Evolutionary conservation across 192 early-diverging fungal species (phyloP).

Genomic region (Chytriomyces sp.): DNA sequence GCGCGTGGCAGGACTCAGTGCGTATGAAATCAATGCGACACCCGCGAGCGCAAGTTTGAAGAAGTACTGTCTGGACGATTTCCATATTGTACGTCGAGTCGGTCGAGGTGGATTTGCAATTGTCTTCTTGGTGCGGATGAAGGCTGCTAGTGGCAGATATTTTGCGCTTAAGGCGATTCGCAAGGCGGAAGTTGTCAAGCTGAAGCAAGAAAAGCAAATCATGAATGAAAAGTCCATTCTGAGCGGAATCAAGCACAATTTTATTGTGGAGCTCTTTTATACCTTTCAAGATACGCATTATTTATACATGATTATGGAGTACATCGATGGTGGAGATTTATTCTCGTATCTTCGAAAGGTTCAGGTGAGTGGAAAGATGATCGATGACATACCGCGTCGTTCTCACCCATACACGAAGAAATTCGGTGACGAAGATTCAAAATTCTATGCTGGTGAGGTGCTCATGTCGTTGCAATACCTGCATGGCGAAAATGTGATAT

Average conservation of each 20-base stretch:
- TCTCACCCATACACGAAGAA: conserved; percentile 33
- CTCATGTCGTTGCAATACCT: conserved; percentile 75
- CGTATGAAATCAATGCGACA: conserved; percentile 49
- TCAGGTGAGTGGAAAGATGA: conserved; percentile 35
- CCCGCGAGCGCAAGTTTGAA: conserved; percentile 9
- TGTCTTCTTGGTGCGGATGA: conserved; percentile 51
- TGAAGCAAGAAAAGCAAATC: conserved; percentile 61
- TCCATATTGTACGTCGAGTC: conserved; percentile 49
- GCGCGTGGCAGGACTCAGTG: conserved; percentile 39
- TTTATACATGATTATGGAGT: conserved; percentile 62
- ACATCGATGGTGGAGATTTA: conserved; percentile 58
- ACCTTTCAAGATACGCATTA: conserved; percentile 55
- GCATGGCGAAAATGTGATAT: conserved; percentile 72
- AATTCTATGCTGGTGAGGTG: conserved; percentile 77
- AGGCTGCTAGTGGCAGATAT: conserved; percentile 48
- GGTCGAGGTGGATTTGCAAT: conserved; percentile 60
- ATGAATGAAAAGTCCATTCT: conserved; percentile 63
- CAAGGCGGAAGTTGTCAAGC: conserved; percentile 54
- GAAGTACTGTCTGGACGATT: conserved; percentile 49
- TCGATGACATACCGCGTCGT: background rate
- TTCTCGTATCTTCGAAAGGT: conserved; percentile 48
- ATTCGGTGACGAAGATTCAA: conserved; percentile 72
- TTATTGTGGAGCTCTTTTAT: conserved; percentile 55
- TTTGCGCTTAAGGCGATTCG: conserved; percentile 61
- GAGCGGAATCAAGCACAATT: conserved; percentile 48